phyloP scores from a whole-genome alignment of 192 early-diverging fungal genomes.

The Coemansia sp. region DNA sequence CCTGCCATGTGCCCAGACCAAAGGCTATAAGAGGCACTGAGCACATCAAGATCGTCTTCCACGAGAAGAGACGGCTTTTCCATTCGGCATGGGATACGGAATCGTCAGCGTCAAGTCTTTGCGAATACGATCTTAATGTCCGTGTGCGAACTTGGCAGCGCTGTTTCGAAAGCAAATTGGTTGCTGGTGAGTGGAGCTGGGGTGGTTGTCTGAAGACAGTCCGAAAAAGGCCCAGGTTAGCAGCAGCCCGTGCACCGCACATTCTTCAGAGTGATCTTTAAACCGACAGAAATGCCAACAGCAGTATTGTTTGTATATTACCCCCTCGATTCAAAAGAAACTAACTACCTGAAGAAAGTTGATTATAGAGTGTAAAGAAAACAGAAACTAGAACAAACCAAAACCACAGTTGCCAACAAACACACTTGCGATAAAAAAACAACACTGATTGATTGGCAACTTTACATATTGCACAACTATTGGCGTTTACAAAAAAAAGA shows the following conservation, averaged over 20 bases:
- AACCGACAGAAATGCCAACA: background rate
- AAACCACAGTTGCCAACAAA: no score
- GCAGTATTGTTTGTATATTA: background rate
- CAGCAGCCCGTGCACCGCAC: no score
- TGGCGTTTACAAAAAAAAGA: no score
- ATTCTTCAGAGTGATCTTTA: background rate
- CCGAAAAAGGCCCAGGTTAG: background rate
- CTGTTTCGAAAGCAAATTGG: background rate
- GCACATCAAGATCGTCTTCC: constrained; percentile 52
- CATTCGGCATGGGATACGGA: constrained; percentile 44
- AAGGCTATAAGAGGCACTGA: constrained; percentile 52
- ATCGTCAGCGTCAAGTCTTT: constrained; percentile 46
- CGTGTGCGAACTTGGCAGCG: background rate
- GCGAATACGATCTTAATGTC: constrained; percentile 22
- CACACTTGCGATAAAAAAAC: no score
- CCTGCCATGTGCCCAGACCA: constrained; percentile 85
- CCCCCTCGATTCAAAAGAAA: background rate
- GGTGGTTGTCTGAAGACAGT: background rate
- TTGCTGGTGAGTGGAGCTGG: background rate
- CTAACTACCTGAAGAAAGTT: background rate
- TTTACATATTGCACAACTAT: no score
- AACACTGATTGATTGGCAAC: no score
- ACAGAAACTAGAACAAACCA: background rate
- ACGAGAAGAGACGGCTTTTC: constrained; percentile 47
- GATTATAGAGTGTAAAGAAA: background rate